A percentile compares a stretch with the other conserved stretches of the same genome.
Conservation (phyloP, 2,329 filamentous ascomycete genomes). For the Microdochium trichocladiopsis region DNA sequence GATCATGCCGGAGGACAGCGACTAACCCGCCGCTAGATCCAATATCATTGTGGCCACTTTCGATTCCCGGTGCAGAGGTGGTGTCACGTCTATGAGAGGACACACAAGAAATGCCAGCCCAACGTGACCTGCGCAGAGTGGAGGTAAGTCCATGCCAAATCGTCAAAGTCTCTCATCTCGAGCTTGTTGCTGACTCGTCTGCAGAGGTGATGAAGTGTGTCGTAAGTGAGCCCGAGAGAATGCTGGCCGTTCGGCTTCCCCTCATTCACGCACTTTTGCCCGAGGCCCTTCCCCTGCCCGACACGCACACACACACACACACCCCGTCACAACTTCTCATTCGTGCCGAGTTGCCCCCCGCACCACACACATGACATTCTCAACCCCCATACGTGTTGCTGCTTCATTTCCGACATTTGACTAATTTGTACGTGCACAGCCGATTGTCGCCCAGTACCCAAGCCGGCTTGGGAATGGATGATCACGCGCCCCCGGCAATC, state of each 20-base stretch:
- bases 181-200: neutral
- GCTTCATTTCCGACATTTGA: neutral
- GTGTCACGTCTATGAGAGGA: slow-evolving; percentile 2
- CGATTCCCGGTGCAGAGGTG: slow-evolving; percentile 2
- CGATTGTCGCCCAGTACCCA: neutral
- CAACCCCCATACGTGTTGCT: neutral
- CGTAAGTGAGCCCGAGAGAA: neutral
- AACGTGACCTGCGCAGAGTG: slow-evolving; percentile 3
- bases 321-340: neutral
- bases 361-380: neutral
- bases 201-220: slow-evolving; percentile 4
- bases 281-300: neutral
- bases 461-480: neutral
- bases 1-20: neutral
- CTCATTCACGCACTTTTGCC: neutral
- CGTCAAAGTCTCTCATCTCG: neutral
- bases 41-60: slow-evolving; percentile 3
- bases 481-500: neutral
- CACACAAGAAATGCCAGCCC: slow-evolving; percentile 3
- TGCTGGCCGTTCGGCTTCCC: neutral
- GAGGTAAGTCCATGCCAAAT: neutral
- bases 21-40: neutral
- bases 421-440: neutral
- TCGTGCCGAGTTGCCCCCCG: neutral
- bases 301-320: neutral